These are phyloP conservation scores for Pyrenochaeta sp. DNA, from an alignment of 2,329 filamentous ascomycete genomes.

Conservation along the genomic window DNA sequence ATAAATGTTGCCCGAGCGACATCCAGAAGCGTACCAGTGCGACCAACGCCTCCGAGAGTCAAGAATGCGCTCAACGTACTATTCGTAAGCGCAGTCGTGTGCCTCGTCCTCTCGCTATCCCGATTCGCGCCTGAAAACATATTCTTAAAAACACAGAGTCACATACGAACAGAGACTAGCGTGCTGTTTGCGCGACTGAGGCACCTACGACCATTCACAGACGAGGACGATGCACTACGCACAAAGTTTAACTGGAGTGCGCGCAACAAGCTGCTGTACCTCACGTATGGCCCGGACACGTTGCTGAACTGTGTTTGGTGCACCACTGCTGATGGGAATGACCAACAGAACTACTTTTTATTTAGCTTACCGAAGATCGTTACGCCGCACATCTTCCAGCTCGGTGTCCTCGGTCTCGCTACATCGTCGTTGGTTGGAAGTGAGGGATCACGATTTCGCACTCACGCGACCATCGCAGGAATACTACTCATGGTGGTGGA, in stretches of 20 bases:
- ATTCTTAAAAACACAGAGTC: constrained; percentile 78
- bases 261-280: constrained; percentile 80
- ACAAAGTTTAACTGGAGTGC: constrained; percentile 66
- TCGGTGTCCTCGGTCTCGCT: constrained; percentile 73
- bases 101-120: constrained; percentile 71
- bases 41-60: constrained; percentile 63
- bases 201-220: constrained; percentile 65
- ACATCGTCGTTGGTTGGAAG: constrained; percentile 75
- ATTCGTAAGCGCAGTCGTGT: constrained; percentile 61
- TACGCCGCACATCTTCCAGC: constrained; percentile 81
- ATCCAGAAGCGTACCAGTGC: constrained; percentile 58
- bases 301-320: constrained; percentile 85
- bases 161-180: constrained; percentile 84
- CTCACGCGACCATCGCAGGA: constrained; percentile 70
- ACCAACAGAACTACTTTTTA: constrained; percentile 75
- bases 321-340: constrained; percentile 64
- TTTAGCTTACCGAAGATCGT: constrained; percentile 80
- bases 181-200: constrained; percentile 82
- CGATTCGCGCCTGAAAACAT: constrained; percentile 79
- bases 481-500: constrained; percentile 69
- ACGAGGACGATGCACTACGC: constrained; percentile 70
- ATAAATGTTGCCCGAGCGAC: constrained; percentile 65
- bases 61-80: constrained; percentile 69
- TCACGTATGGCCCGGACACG: constrained; percentile 79
- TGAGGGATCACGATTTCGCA: constrained; percentile 74